Evolutionary conservation across 257 asterid species (phyloP), one percentile per base, ranked within the genome.

Genomic region (Mentha longifolia): DNA sequence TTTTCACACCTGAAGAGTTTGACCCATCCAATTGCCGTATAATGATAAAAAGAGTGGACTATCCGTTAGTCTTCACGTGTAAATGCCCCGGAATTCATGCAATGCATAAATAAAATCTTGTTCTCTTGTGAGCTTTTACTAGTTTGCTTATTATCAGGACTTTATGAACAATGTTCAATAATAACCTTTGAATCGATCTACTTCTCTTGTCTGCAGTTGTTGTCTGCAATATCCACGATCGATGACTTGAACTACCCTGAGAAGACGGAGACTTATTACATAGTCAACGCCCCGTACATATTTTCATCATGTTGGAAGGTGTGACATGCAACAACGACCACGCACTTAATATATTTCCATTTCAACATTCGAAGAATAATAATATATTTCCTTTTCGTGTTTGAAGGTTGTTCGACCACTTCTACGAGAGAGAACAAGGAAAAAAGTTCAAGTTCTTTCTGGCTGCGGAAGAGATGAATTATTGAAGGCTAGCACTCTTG

Each of bases 251-350:
- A 93, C 83, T 93, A 90, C 75, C 97, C 97, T 1, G 98, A 93
- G 91, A 93, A 90, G 85, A 90, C 98, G 3, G 92, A 90, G 56
- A 83, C 96, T 3, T 93, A 93, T 72, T 90, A 83, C 86, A 93
- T 93, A 45, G 98, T 93, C 76, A 93, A 93, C 55, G 96, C 91
- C 63, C 97, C 97, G 20, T 90, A 93, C 76, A 89, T 93, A 49
- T 93, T 93, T 77, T 88, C 98, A 25, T 92, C 97, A 10, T 93
- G 98, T 82, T 93, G 98, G 98, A 93, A 89, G 97, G 97, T 92
- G 50, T 61, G 67, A 73, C 64, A 56, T 35, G 6, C 67, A 37
- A n/a, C n/a, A n/a, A 37, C 9, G 35, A 28, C 31, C 31, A 42
- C n/a, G n/a, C 63, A 50, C 33, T 65, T 43, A 6, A 30, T 66